Percentiles rank a stretch among this genome's conserved stretches.
phyloP scores from a whole-genome alignment of 1,139 yeast genomes.

The Debaryomyces sp. region DNA sequence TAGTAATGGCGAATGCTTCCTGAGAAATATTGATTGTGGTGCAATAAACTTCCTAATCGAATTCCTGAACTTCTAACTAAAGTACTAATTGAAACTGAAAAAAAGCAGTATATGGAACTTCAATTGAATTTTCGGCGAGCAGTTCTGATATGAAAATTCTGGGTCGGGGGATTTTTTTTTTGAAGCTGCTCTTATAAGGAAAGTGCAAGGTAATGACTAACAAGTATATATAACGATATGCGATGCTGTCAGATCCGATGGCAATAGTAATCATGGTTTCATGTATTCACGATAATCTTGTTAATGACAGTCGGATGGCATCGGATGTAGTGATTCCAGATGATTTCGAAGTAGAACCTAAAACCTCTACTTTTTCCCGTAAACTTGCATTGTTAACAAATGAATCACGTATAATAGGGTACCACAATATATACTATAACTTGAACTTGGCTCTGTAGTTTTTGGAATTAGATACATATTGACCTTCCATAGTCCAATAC shows the following conservation, averaged over 20 bases:
- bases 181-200: not conserved
- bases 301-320: not conserved
- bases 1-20: not conserved
- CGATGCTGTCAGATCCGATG: not conserved
- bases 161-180: not conserved
- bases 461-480: too few relatives aligned
- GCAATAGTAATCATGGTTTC: not conserved
- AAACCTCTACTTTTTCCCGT: too few relatives aligned
- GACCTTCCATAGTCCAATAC: too few relatives aligned
- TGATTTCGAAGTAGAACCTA: not conserved
- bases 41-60: not conserved
- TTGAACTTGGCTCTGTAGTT: not conserved
- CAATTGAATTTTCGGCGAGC: conserved; percentile 1
- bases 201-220: not conserved
- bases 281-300: not conserved
- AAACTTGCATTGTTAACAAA: not conserved
- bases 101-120: not conserved
- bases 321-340: not conserved
- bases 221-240: not conserved
- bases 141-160: not conserved
- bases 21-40: not conserved
- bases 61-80: not conserved
- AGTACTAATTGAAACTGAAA: not conserved
- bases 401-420: not conserved
- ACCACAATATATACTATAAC: too few relatives aligned